Percentiles rank a stretch among this genome's conserved stretches.
These are phyloP conservation scores for Seminavis robusta DNA, from an alignment of 108 stramenopile species.

Conservation along the genomic window DNA sequence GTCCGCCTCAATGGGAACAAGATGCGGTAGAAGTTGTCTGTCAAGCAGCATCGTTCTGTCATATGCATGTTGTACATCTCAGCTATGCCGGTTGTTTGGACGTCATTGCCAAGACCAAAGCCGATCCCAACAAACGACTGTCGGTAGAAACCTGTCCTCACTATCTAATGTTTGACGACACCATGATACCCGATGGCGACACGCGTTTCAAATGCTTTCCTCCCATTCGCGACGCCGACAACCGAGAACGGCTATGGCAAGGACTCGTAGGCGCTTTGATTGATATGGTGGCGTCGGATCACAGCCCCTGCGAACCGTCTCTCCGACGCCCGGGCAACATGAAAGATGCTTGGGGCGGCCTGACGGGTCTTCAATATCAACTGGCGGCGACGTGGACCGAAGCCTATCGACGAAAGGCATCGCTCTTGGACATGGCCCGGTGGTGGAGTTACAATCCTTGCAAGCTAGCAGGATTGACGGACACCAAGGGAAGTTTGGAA, in stretches of 20 bases:
- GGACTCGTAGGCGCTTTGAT: conserved; percentile 18
- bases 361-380: conserved; percentile 43
- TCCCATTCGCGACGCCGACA: conserved; percentile 25
- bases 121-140: conserved; percentile 8
- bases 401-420: conserved; percentile 6
- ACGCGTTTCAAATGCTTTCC: conserved; percentile 41
- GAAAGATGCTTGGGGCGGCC: conserved; percentile 35
- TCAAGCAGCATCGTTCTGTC: conserved; percentile 16
- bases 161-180: conserved; percentile 33
- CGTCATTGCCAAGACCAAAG: conserved; percentile 26
- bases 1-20: conserved; percentile 33
- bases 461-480: conserved; percentile 16
- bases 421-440: conserved; percentile 6
- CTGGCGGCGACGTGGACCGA: conserved; percentile 24
- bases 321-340: conserved; percentile 17
- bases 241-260: conserved; percentile 24
- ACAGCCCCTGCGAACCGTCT: conserved; percentile 38
- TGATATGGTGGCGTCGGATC: conserved; percentile 47
- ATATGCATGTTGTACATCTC: conserved; percentile 44
- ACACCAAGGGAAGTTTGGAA: conserved; percentile 14
- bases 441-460: conserved; percentile 39
- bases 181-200: conserved; percentile 20
- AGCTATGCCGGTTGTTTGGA: conserved; percentile 37
- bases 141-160: conserved; percentile 49
- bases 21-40: conserved; percentile 37